phyloP scores from a whole-genome alignment of 768 basidiomycete species.

The Goffeauzyma gilvescens region DNA sequence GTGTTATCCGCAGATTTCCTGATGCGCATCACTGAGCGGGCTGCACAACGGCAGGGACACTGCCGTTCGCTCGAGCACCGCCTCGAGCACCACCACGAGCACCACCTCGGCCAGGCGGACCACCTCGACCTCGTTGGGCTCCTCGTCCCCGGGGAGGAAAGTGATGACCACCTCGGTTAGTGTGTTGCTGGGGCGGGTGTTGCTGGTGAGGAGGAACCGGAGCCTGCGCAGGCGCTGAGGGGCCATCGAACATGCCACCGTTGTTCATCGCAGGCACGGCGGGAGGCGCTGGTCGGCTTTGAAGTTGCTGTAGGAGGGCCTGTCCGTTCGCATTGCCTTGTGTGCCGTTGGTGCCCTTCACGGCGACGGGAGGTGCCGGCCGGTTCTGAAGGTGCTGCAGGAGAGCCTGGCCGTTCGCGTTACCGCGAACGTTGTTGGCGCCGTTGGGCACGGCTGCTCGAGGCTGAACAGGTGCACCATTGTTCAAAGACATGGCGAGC shows the following conservation, averaged over 20 bases:
- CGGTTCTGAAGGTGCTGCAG: background rate
- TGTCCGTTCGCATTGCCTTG: no score
- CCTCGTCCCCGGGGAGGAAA: conserved; percentile 1
- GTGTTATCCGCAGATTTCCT: no score
- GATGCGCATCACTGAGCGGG: no score
- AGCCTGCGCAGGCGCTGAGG: no score
- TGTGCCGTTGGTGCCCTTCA: background rate
- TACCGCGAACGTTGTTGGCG: background rate
- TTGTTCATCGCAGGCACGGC: background rate
- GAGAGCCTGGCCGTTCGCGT: no score
- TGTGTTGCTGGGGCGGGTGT: no score
- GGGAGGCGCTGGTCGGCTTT: background rate
- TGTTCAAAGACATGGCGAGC: conserved; percentile 5
- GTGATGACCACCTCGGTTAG: background rate
- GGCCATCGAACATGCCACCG: background rate
- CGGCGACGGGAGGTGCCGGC: background rate
- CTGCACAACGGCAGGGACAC: no score
- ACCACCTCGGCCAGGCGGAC: background rate
- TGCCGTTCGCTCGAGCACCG: no score
- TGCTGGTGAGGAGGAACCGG: no score
- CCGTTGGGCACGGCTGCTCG: background rate
- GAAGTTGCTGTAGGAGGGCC: background rate
- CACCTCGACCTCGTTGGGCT: background rate
- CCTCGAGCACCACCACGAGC: no score
- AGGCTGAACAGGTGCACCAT: background rate